A percentile compares a stretch with the other conserved stretches of the same genome.
phyloP scores from a whole-genome alignment of 1,284 basidiomycete species.

The Cystobasidium slooffiae region DNA sequence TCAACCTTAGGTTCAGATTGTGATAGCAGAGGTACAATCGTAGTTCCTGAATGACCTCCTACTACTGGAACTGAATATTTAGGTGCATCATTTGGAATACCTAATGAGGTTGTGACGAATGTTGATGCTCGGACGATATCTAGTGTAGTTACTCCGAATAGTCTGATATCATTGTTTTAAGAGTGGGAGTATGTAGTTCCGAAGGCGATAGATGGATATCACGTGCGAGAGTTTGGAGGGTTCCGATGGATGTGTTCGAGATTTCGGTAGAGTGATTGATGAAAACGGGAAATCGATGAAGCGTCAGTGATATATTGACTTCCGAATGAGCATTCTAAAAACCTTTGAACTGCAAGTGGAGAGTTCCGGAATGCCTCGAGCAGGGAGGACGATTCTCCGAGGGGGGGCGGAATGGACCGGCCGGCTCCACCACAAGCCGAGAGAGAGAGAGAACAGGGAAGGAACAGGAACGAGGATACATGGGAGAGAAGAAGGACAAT shows the following conservation, averaged over 20 bases:
- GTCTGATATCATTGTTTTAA: slow-evolving; percentile 58
- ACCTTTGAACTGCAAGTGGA: too few relatives aligned
- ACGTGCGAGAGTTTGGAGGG: background rate
- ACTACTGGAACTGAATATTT: slow-evolving; percentile 85
- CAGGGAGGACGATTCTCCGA: too few relatives aligned
- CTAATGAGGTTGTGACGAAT: slow-evolving; percentile 82
- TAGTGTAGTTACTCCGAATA: slow-evolving; percentile 97
- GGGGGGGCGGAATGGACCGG: too few relatives aligned
- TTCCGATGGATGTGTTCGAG: too few relatives aligned
- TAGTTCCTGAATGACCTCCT: slow-evolving; percentile 67
- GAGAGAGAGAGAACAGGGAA: too few relatives aligned
- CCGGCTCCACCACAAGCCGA: too few relatives aligned
- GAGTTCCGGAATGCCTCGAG: too few relatives aligned
- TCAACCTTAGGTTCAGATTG: slow-evolving; percentile 79
- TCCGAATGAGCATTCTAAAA: too few relatives aligned
- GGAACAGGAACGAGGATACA: background rate
- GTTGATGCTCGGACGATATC: slow-evolving; percentile 94
- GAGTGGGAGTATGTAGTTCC: background rate
- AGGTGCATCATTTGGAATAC: slow-evolving; percentile 65
- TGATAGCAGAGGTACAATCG: slow-evolving; percentile 91
- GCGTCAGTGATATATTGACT: too few relatives aligned
- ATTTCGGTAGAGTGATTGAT: too few relatives aligned
- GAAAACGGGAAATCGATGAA: too few relatives aligned
- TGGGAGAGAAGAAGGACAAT: background rate
- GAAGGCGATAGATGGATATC: background rate